These are phyloP conservation scores for Albifimbria verrucaria DNA, from an alignment of 2,329 filamentous ascomycete species.

Conservation along the genomic window DNA sequence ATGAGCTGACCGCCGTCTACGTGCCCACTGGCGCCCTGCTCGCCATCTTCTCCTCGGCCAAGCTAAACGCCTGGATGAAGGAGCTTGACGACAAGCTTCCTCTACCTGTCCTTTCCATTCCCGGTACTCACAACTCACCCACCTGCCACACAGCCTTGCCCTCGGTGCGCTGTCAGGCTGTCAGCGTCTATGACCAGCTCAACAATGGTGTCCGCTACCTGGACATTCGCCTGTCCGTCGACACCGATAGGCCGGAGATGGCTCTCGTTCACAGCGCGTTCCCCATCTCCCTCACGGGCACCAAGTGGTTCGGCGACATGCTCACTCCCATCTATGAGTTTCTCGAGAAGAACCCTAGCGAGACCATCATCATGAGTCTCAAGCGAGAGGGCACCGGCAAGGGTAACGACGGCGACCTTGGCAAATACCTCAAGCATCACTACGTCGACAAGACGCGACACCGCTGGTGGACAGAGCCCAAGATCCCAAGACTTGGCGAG, in stretches of 20 bases:
- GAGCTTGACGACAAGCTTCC: slow-evolving; percentile 68
- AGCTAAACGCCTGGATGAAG: slow-evolving; percentile 76
- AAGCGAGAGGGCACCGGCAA: slow-evolving; percentile 88
- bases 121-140: slow-evolving; percentile 93
- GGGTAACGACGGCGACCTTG: slow-evolving; percentile 75
- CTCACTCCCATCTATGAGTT: slow-evolving; percentile 71
- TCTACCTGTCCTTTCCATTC: slow-evolving; percentile 80
- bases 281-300: slow-evolving; percentile 78
- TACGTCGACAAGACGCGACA: slow-evolving; percentile 58
- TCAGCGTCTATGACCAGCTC: slow-evolving; percentile 73
- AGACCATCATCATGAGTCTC: slow-evolving; percentile 80
- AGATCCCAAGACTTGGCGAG: slow-evolving; percentile 74
- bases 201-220: slow-evolving; percentile 91
- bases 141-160: slow-evolving; percentile 82
- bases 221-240: slow-evolving; percentile 72
- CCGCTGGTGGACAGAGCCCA: slow-evolving; percentile 76
- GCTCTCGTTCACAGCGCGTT: slow-evolving; percentile 88
- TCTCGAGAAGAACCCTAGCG: slow-evolving; percentile 71
- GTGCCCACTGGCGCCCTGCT: slow-evolving; percentile 52
- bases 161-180: slow-evolving; percentile 89
- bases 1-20: slow-evolving; percentile 66
- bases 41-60: slow-evolving; percentile 67
- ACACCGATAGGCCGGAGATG: slow-evolving; percentile 59
- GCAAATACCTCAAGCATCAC: slow-evolving; percentile 66
- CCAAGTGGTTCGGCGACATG: slow-evolving; percentile 73